A percentile compares a stretch with the other conserved stretches of the same genome.
Evolutionary conservation across 495 filamentous ascomycete genomes (phyloP).

Genomic region (Antarctomyces pellizariae): DNA sequence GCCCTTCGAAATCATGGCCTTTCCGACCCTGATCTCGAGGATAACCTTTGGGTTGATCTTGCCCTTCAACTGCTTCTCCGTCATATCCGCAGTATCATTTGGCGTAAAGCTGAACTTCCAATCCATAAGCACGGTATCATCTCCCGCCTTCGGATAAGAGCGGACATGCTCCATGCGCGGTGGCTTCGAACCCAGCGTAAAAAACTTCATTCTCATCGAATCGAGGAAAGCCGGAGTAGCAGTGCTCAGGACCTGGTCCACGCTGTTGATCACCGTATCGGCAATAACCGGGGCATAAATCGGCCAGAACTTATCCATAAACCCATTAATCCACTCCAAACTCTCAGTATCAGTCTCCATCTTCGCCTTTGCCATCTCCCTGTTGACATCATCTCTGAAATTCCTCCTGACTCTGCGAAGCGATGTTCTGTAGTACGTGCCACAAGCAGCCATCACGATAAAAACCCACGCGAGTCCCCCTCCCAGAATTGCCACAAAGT

Average conservation of each 20-base stretch:
- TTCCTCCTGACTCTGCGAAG: constrained; percentile 83
- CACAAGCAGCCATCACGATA: constrained; percentile 72
- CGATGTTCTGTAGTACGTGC: constrained; percentile 92
- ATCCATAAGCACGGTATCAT: constrained; percentile 93
- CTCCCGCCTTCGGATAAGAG: constrained; percentile 87
- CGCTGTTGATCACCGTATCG: constrained; percentile 71
- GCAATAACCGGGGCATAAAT: constrained; percentile 91
- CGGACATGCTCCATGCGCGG: constrained; percentile 93
- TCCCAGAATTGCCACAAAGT: constrained; percentile 70
- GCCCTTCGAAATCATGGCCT: constrained; percentile 86
- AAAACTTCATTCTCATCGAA: constrained; percentile 73
- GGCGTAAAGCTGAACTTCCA: constrained; percentile 99
- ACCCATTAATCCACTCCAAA: constrained; percentile 98
- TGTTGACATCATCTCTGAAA: constrained; percentile 79
- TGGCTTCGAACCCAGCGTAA: constrained; percentile 82
- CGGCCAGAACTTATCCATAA: constrained; percentile 96
- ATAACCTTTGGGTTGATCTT: constrained; percentile 95
- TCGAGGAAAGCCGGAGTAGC: constrained; percentile 83
- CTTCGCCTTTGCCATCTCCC: constrained; percentile 76
- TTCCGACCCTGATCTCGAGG: constrained; percentile 78
- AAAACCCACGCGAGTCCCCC: constrained; percentile 87
- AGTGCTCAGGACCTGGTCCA: constrained; percentile 85
- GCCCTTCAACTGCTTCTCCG: constrained; percentile 66
- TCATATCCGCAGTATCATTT: constrained; percentile 82
- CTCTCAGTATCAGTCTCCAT: constrained; percentile 85